Base-by-base conservation (phyloP, 2,329 filamentous ascomycete genomes). In the Fonsecaea pedrosoi region DNA sequence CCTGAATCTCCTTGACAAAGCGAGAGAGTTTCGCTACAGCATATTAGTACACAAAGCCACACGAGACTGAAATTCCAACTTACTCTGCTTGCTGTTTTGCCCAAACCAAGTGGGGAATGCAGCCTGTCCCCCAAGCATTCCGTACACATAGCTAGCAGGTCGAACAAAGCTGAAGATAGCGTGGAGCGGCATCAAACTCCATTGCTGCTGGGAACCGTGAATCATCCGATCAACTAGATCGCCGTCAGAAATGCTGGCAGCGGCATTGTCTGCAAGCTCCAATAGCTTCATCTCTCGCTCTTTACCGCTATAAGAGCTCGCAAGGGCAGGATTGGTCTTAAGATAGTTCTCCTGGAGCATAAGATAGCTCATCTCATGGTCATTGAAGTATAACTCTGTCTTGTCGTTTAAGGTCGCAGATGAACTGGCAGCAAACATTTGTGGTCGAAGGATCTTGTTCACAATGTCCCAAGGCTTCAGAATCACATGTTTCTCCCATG, bases 271-370 rank as follows among this genome's bases (percentile, higher is more conserved):
- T 25, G 90, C 87, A 7, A 98, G 83, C 78, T 98, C 92, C 7
- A 99, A 84, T n/a, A 88, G 81, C 77, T 96, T 96, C 62, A 97
- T 81, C 34, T 87, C 90, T 69, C 89, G 85, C 77, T 94, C 90
- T 70, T 87, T 88, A 65, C 86, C 87, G 45, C 83, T 83, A 76
- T 89, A 90, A 21, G 83, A 84, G 68, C 83, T 85, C 3, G 91
- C 82, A 12, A 82, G 84, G 68, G 89, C 84, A 2, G 95, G 95
- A 68, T 89, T 92, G 1, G 92, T 93, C 69, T 88, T 90, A 12
- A 99, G 84, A 73, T 99, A 99, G 76, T 99, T 99, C 78, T 99
- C 96, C 77, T 99, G 95, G 55, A 99, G 89, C 95, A 99, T 98
- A 61, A 99, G 83, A 75, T 90, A 95, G 75, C 93, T 97, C 80